Evolutionary conservation across 805 yeast species (phyloP), one percentile per base, ranked within the genome.

Genomic region (Aciculoconidium aculeatum): DNA sequence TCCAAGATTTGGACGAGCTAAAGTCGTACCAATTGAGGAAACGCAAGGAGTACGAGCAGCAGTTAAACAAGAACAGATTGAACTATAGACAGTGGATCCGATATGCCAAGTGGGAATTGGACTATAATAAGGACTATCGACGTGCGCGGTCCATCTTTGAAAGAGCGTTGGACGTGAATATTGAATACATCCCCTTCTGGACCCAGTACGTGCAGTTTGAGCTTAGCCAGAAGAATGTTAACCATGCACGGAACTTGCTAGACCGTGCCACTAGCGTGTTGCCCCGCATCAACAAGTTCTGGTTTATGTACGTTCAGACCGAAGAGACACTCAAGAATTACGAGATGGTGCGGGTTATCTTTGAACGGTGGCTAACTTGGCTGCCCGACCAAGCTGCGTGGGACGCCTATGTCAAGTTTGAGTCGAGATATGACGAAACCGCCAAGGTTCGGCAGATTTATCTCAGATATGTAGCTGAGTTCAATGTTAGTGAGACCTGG

Each of bases 1-100:
- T 64, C 13, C 63, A 60, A 11, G 96, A 90, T 53, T 50, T 80
- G 6, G 95, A 86, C 41, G 97, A 90, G 56, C 67, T 84, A 11
- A 66, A 70, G 25, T 90, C 85, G 40, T 69, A 59, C 35, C 96
- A 86, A 50, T 67, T 80, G 15, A 62, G 87, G 15, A 85, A 82
- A 42, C 62, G 98, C 36, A 69, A 72, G 18, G 95, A 84, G 41
- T 90, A 66, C 50, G 97, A 92, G 55, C 78, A 78, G 41, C 94
- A 88, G n/a, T 58, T 92, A 30, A 75, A 92, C 42, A 70, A 92
- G 41, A 90, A 90, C 50, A 61, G 95, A 35, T 70, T 80, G 19
- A 87, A 86, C 46, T 67, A 72, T 45, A 80, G 85, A 2, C 95
- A 87, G 50, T 92, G 97, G 96, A 67, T 85, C 50, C 65, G 96